phyloP scores from a whole-genome alignment of 2,329 filamentous ascomycete species.

The Epichloe gansuensis region DNA sequence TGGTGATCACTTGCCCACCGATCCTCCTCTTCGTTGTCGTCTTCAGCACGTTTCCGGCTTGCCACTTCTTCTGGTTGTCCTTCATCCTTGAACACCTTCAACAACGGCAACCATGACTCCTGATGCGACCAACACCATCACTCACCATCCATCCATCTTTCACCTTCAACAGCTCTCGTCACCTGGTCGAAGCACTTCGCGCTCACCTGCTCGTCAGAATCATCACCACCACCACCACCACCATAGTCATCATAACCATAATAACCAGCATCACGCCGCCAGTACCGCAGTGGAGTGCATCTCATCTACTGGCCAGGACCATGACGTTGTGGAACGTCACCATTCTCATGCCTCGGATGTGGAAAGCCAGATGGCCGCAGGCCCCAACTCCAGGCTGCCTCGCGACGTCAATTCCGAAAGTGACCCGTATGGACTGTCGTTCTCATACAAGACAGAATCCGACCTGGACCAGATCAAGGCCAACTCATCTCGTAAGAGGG shows the following conservation, averaged over 20 bases:
- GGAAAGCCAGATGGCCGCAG: slow-evolving; percentile 32
- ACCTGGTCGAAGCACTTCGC: slow-evolving; percentile 16
- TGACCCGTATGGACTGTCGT: slow-evolving; percentile 72
- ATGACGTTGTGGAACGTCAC: slow-evolving; percentile 31
- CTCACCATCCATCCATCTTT: slow-evolving; percentile 32
- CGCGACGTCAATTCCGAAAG: slow-evolving; percentile 44
- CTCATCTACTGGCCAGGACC: slow-evolving; percentile 18
- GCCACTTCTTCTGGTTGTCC: background rate
- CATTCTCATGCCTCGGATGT: slow-evolving; percentile 29
- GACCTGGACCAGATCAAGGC: slow-evolving; percentile 69
- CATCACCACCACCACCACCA: slow-evolving; percentile 3
- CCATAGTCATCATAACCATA: slow-evolving; percentile 1
- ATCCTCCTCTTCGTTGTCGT: background rate
- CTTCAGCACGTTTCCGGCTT: background rate
- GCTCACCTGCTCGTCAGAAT: slow-evolving; percentile 11
- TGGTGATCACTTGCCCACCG: background rate
- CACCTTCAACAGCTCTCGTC: slow-evolving; percentile 23
- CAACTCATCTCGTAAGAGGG: slow-evolving; percentile 67
- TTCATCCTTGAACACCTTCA: background rate
- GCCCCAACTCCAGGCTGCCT: slow-evolving; percentile 33
- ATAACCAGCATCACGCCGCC: slow-evolving; percentile 19
- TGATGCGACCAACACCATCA: slow-evolving; percentile 27
- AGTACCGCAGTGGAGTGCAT: slow-evolving; percentile 34
- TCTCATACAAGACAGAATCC: slow-evolving; percentile 60
- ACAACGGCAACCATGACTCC: slow-evolving; percentile 23